Evolutionary conservation across 345 rosid genomes (phyloP), one percentile per base, ranked within the genome.

Genomic region (Heritiera littoralis): DNA sequence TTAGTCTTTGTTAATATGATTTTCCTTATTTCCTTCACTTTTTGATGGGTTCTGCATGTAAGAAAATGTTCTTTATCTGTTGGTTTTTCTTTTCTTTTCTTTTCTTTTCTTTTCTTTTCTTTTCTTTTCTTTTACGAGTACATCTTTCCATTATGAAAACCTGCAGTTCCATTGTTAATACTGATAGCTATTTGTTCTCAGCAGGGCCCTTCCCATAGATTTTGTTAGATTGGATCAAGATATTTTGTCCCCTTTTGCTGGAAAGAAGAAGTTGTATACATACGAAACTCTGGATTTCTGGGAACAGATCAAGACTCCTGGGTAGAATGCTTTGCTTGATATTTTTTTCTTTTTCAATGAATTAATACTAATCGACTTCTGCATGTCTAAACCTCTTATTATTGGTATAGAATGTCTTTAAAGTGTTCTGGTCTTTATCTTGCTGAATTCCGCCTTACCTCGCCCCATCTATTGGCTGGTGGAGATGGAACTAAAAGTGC

Each of bases 221-320:
- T 92, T 90, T 88, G 90, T 94, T 77, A 88, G 98, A 80, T 82
- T 94, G 86, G 98, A 94, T 87, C 98, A 94, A 81, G 98, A 92
- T 85, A 94, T 94, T 68, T 77, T 94, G 76, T 91, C 97, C 48
- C 98, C 98, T 72, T 94, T 94, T 59, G 90, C 98, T 49, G 98
- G 98, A 74, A 94, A 94, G 84, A 94, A 89, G 82, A 89, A 88
- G 81, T 84, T 92, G 59, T 94, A 90, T 81, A 91, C 97, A 20
- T 91, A 90, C 64, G 94, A 90, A 85, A 91, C 89, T 58, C 88
- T 76, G 83, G 91, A 91, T 72, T 94, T 92, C 80, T 94, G 97
- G 97, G 97, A 94, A 84, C 97, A 94, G 88, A 94, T 94, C 10
- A 94, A 94, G 82, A 86, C 95, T 79, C 97, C 98, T 0, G 95